Evolutionary conservation across 768 basidiomycete genomes (phyloP).

Genomic region (Boletus insuetus): DNA sequence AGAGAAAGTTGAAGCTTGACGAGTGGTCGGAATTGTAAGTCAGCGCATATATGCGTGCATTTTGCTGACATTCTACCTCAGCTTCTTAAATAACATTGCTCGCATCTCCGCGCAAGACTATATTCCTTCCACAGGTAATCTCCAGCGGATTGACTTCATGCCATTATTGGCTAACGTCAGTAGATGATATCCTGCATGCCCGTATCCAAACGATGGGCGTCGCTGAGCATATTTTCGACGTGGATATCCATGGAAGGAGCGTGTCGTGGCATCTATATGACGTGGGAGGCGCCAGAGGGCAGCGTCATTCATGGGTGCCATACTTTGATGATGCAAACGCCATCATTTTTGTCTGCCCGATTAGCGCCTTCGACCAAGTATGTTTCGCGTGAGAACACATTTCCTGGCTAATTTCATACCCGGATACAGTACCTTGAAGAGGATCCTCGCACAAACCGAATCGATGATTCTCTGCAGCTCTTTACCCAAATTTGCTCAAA

Average conservation of each 20-base stretch:
- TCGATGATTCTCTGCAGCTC: conserved; percentile 85
- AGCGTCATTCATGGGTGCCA: conserved; percentile 78
- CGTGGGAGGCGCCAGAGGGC: conserved; percentile 69
- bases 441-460: conserved; percentile 80
- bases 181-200: conserved; percentile 87
- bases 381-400: not conserved
- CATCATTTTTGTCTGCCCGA: conserved; percentile 77
- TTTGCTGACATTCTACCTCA: conserved; percentile 27
- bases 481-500: conserved; percentile 87
- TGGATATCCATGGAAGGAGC: conserved; percentile 72
- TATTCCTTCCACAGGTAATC: conserved; percentile 68
- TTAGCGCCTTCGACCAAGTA: conserved; percentile 79
- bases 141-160: conserved; percentile 14
- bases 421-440: conserved; percentile 73
- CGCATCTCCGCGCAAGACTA: conserved; percentile 71
- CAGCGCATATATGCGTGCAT: conserved; percentile 22
- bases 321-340: conserved; percentile 66
- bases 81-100: conserved; percentile 72
- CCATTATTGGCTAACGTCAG: conserved; percentile 26
- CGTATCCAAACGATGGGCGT: conserved; percentile 90
- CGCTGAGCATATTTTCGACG: conserved; percentile 79
- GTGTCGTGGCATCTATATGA: conserved; percentile 76
- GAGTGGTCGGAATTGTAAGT: conserved; percentile 90
- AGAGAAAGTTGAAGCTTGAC: conserved; percentile 71
- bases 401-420: not conserved